phyloP scores from a whole-genome alignment of 139 green algal species.

The Volvox reticuliferus region DNA sequence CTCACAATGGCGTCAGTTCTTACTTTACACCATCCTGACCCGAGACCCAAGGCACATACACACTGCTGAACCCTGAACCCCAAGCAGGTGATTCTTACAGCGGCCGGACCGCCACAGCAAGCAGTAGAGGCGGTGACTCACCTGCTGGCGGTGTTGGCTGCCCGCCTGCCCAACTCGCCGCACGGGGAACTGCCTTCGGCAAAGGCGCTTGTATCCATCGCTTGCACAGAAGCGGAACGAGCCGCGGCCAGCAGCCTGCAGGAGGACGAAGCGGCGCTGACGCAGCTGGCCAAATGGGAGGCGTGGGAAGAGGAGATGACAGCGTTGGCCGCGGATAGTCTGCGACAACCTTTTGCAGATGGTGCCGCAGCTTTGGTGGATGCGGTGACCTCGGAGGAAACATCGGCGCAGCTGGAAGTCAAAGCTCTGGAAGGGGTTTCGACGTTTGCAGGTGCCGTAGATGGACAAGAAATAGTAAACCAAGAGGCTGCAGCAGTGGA shows the following conservation, averaged over 20 bases:
- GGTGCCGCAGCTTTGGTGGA: not conserved
- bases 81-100: not conserved
- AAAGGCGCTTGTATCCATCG: not conserved
- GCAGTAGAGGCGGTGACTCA: not conserved
- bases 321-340: too few species aligned
- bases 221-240: not conserved
- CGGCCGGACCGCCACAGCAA: not conserved
- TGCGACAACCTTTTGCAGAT: not conserved
- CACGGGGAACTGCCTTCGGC: not conserved
- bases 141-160: not conserved
- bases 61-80: too few species aligned
- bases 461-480: not conserved
- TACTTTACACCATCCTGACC: too few species aligned
- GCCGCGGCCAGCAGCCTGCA: constrained; percentile 1
- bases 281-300: constrained; percentile 21
- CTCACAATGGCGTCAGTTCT: too few species aligned
- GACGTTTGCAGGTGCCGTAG: not conserved
- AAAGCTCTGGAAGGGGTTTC: not conserved
- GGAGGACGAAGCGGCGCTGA: constrained; percentile 34
- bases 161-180: too few species aligned
- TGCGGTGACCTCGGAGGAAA: not conserved
- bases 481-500: not conserved
- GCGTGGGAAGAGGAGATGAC: not conserved
- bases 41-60: too few species aligned
- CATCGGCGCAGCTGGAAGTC: not conserved